Conservation (phyloP, 306 rosid genomes). For the Prinsepia uniflora region DNA sequence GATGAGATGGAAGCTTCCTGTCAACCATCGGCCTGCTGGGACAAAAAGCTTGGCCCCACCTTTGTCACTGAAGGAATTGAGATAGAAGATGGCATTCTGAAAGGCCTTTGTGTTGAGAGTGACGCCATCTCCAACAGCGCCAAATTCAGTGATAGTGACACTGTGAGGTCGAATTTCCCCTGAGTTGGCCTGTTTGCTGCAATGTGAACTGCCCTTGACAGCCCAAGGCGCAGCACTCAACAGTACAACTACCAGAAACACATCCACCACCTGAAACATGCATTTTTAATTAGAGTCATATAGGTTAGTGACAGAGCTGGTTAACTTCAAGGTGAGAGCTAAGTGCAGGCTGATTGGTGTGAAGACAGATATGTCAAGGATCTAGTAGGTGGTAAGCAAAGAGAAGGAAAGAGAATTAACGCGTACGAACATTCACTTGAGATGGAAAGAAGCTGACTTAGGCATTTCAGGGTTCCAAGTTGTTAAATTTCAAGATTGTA, state of each 20-base stretch:
- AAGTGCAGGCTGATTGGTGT: neutral
- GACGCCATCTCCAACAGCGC: conserved; percentile 77
- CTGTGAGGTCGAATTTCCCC: conserved; percentile 69
- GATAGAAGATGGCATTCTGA: conserved; percentile 80
- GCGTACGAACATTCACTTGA: neutral
- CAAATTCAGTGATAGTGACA: conserved; percentile 72
- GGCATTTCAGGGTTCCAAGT: neutral
- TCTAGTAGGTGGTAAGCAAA: neutral
- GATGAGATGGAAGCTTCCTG: conserved; percentile 86
- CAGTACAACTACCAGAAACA: conserved; percentile 61
- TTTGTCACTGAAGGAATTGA: conserved; percentile 66
- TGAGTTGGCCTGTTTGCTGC: conserved; percentile 37
- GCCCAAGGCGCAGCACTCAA: conserved; percentile 48
- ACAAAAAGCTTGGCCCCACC: conserved; percentile 88
- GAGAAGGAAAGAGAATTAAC: neutral
- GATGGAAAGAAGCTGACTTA: neutral
- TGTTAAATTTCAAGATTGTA: neutral
- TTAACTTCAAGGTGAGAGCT: neutral
- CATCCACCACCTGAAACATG: conserved; percentile 50
- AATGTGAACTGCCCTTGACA: conserved; percentile 55
- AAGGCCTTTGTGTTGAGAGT: conserved; percentile 81
- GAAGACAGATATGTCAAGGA: neutral
- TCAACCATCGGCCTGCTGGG: conserved; percentile 74
- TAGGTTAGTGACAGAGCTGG: neutral
- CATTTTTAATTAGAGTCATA: neutral